These are phyloP conservation scores for Aureobasidium melanogenum DNA, from an alignment of 2,329 filamentous ascomycete species.

Conservation along the genomic window DNA sequence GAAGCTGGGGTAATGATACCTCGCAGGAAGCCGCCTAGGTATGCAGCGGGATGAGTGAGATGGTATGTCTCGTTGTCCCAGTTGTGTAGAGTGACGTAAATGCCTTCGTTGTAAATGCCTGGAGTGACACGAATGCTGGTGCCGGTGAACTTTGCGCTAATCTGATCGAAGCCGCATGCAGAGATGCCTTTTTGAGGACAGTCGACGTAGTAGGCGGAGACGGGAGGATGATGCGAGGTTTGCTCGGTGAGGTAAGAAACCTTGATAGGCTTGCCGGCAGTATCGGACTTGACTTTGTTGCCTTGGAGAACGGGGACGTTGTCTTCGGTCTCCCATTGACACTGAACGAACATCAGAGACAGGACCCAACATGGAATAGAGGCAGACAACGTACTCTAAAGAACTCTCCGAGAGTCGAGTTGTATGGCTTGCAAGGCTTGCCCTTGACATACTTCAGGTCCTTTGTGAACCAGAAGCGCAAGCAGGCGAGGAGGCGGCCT, in stretches of 20 bases:
- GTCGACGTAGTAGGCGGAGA: constrained; percentile 89
- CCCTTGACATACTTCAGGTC: constrained; percentile 98
- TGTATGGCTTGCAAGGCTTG: constrained; percentile 98
- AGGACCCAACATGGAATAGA: neutral
- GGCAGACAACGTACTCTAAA: constrained; percentile 59
- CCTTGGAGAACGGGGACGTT: constrained; percentile 51
- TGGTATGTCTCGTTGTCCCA: constrained; percentile 86
- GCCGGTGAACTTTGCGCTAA: constrained; percentile 95
- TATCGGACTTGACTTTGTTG: constrained; percentile 24
- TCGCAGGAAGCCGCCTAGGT: constrained; percentile 77
- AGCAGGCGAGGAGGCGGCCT: constrained; percentile 87
- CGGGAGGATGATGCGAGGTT: constrained; percentile 93
- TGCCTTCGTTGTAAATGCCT: constrained; percentile 88
- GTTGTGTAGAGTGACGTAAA: constrained; percentile 80
- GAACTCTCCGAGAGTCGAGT: constrained; percentile 93
- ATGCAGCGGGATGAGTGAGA: constrained; percentile 87
- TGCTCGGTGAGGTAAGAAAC: constrained; percentile 96
- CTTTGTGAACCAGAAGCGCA: constrained; percentile 98
- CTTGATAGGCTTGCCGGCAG: constrained; percentile 49
- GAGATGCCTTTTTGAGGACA: constrained; percentile 85
- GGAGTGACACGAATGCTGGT: constrained; percentile 87
- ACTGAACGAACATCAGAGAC: constrained; percentile 41
- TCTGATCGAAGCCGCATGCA: constrained; percentile 87
- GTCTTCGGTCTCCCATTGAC: constrained; percentile 90
- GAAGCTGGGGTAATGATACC: constrained; percentile 32